A percentile compares a stretch with the other conserved stretches of the same genome.
Conservation (phyloP, 1,284 basidiomycete genomes). For the Puccinia coronata region DNA sequence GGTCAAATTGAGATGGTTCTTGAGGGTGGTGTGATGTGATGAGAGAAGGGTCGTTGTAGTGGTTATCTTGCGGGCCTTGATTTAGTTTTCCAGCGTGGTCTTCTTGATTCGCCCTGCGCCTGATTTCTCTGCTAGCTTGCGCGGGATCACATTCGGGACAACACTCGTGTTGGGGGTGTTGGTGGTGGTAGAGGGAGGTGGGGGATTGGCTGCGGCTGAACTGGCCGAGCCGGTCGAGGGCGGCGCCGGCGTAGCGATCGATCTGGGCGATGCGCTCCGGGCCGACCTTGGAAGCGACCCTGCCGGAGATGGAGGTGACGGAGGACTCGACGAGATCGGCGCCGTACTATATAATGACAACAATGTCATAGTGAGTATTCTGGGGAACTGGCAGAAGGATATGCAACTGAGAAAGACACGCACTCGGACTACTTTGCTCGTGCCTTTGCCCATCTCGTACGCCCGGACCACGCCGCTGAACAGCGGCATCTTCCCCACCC, state of each 20-base stretch:
- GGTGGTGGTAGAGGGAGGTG: background rate
- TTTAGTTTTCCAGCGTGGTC: background rate
- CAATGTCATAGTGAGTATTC: background rate
- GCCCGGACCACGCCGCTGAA: slow-evolving; percentile 71
- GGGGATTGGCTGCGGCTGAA: slow-evolving; percentile 23
- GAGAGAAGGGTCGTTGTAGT: background rate
- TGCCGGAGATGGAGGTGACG: slow-evolving; percentile 76
- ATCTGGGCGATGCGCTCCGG: slow-evolving; percentile 66
- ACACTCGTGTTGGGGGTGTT: background rate
- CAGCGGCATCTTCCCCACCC: slow-evolving; percentile 64
- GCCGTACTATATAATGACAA: slow-evolving; percentile 67
- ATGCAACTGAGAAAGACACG: too few species aligned
- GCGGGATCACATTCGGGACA: background rate
- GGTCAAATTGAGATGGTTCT: background rate
- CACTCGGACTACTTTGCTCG: slow-evolving; percentile 76
- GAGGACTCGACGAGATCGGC: slow-evolving; percentile 83
- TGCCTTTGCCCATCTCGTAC: slow-evolving; percentile 75
- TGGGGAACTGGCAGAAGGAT: slow-evolving; percentile 16
- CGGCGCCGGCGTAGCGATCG: slow-evolving; percentile 84
- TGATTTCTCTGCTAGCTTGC: too few species aligned
- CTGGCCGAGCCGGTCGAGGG: slow-evolving; percentile 72
- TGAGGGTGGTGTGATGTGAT: background rate
- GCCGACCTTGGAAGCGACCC: slow-evolving; percentile 74
- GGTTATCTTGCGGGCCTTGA: background rate
- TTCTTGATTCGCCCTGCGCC: background rate